phyloP scores from a whole-genome alignment of 306 rosid species.

The Pachyrhizus erosus region DNA sequence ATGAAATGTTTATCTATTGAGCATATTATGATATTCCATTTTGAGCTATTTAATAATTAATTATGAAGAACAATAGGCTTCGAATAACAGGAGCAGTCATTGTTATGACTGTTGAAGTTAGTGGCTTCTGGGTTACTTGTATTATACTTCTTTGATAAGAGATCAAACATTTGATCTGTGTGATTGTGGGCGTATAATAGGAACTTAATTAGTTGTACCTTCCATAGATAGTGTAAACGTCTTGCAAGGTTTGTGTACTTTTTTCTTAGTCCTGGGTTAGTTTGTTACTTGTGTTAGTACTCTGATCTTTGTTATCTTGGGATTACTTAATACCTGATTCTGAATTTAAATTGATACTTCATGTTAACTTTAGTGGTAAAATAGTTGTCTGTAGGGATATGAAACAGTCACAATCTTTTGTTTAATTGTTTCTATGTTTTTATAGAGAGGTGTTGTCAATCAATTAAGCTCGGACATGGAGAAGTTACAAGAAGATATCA shows the following conservation, averaged over 20 bases:
- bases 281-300: slow-evolving; percentile 22
- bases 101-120: slow-evolving; percentile 19
- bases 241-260: slow-evolving; percentile 24
- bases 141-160: slow-evolving; percentile 12
- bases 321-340: background rate
- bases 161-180: slow-evolving; percentile 20
- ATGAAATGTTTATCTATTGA: background rate
- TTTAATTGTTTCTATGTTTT: slow-evolving; percentile 45
- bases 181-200: slow-evolving; percentile 30
- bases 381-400: slow-evolving; percentile 26
- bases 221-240: slow-evolving; percentile 10
- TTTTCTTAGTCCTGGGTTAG: slow-evolving; percentile 1
- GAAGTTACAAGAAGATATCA: slow-evolving; percentile 74
- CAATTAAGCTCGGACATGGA: slow-evolving; percentile 91
- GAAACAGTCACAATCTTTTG: slow-evolving; percentile 26
- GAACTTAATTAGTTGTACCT: slow-evolving; percentile 12
- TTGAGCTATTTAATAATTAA: slow-evolving; percentile 16
- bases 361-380: slow-evolving; percentile 27
- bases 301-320: slow-evolving; percentile 31
- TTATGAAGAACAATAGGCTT: slow-evolving; percentile 26
- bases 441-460: slow-evolving; percentile 78
- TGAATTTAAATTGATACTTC: slow-evolving; percentile 24
- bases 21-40: slow-evolving; percentile 7
- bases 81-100: background rate
- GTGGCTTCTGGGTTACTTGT: slow-evolving; percentile 28